Evolutionary conservation across 202 grass and related monocot genomes (phyloP).

Genomic region (Schoenoplectus triqueter): DNA sequence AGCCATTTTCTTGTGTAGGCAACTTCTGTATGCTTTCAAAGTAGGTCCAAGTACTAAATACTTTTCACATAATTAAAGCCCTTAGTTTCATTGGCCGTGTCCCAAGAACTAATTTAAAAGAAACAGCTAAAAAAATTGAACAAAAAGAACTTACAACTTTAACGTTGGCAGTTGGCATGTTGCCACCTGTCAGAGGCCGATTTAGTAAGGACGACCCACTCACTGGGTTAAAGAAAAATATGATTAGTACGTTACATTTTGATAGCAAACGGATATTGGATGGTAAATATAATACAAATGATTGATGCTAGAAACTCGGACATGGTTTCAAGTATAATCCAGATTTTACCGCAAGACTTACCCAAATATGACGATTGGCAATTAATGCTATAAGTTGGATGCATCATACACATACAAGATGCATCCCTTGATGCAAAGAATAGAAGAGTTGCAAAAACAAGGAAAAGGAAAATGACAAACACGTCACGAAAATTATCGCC

Average conservation of each 20-base stretch:
- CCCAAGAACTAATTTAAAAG: background rate
- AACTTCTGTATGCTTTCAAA: background rate
- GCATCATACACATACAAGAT: background rate
- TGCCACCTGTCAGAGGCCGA: slow-evolving; percentile 55
- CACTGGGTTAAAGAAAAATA: slow-evolving; percentile 47
- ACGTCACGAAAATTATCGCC: background rate
- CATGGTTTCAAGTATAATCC: slow-evolving; percentile 21
- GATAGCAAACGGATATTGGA: background rate
- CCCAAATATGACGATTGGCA: background rate
- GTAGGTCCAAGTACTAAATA: too few species aligned
- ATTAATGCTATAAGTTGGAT: background rate
- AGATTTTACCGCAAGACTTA: background rate
- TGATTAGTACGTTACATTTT: background rate
- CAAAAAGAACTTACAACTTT: slow-evolving; percentile 65
- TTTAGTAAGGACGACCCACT: slow-evolving; percentile 58
- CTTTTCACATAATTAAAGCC: too few species aligned
- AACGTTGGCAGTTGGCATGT: slow-evolving; percentile 58
- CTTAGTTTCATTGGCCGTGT: too few species aligned
- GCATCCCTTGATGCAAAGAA: slow-evolving; percentile 18
- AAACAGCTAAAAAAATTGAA: background rate
- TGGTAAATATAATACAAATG: background rate
- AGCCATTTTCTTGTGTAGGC: background rate
- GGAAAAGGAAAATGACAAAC: slow-evolving; percentile 32
- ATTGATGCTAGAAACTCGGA: background rate
- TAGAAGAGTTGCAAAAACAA: slow-evolving; percentile 40